Evolutionary conservation across 805 yeast genomes (phyloP), one percentile per base, ranked within the genome.

Genomic region (Barnettozyma pratensis): DNA sequence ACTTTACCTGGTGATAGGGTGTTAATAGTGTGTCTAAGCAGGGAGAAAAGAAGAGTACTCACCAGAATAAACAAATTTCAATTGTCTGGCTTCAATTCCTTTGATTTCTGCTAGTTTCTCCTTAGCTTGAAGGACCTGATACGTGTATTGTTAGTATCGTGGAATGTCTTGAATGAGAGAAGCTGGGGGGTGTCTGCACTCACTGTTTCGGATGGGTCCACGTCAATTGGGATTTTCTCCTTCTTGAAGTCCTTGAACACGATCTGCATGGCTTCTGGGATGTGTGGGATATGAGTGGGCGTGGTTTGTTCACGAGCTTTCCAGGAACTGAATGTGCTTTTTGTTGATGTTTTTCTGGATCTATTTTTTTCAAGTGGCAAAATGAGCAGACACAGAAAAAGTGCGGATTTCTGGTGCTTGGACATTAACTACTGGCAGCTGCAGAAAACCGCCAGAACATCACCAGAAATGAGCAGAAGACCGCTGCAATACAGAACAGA

Each of bases 201-300:
- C 62, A 87, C 92, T 2, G 88, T 76, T 44, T 82, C 88, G 11
- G 76, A 52, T 7, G 76, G 74, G 51, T 85, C 95, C 49, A 89
- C 77, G 29, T 88, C 96, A 50, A 94, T 62, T 30, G 89, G 78
- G 66, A 91, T 80, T 64, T 83, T 86, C 64, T 88, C 90, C 71
- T 92, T 94, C 71, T 94, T 91, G 71, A 94, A 87, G 69, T 94
- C 96, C 66, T 91, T 90, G 66, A 94, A 82, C 45, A 83, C 76
- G 55, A 90, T 71, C 69, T 85, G 83, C 96, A 89, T 90, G 53
- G 47, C 50, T 42, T 19, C 19, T 19, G 19, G 19, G 14, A 28
- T 38, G 26, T 25, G 30, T 28, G 27, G 19, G 37, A 14, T 11
- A 14, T 36, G 11, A 37, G 26, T 28, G 40, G 28, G 32, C 8